Evolutionary conservation across 257 asterid genomes (phyloP).

Genomic region (Nicotiana attenuata): DNA sequence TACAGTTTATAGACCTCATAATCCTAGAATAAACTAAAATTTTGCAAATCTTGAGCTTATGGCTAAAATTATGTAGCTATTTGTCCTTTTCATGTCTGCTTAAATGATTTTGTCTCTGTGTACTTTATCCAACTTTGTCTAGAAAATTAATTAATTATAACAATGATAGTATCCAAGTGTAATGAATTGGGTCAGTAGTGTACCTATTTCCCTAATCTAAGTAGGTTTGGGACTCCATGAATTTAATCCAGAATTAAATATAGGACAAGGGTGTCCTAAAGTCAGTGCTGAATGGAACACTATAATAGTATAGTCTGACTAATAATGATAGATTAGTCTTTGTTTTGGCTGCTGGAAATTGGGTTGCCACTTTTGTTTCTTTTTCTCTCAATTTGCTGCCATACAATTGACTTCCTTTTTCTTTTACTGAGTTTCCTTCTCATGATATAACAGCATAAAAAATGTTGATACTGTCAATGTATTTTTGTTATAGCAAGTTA

Average conservation of each 20-base stretch:
- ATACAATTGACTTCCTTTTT: neutral
- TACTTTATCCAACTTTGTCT: conserved; percentile 7
- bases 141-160: neutral
- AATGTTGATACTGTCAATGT: too few species aligned
- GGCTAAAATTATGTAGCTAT: neutral
- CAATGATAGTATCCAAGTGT: conserved; percentile 6
- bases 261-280: conserved; percentile 6
- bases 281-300: conserved; percentile 19
- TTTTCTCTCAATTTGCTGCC: neutral
- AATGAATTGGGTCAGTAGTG: neutral
- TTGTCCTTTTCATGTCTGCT: conserved; percentile 26
- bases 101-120: neutral
- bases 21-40: neutral
- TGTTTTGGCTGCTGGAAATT: conserved; percentile 3
- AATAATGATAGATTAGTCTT: neutral
- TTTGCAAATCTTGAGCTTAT: neutral
- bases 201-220: conserved; percentile 20
- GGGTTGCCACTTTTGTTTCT: conserved; percentile 7
- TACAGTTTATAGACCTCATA: neutral
- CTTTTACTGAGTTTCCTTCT: neutral
- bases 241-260: conserved; percentile 20
- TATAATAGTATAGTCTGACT: neutral
- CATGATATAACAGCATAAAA: too few species aligned
- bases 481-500: too few species aligned
- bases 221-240: conserved; percentile 79